Conservation (phyloP, 306 rosid species). For the Gleditsia sinensis region DNA sequence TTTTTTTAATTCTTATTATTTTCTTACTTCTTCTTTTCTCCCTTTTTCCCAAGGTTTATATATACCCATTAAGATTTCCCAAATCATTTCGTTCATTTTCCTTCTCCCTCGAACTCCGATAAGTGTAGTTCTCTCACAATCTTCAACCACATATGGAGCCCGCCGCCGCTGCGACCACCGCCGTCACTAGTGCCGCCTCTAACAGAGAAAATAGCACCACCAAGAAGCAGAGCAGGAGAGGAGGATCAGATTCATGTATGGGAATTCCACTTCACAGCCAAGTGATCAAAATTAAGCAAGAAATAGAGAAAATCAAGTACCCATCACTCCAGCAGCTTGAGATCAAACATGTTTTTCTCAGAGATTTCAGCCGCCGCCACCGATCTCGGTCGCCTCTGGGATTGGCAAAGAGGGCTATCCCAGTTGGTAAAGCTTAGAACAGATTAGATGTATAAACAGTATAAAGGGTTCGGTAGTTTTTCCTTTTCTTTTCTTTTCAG, state of each 20-base stretch:
- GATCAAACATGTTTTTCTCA: slow-evolving; percentile 45
- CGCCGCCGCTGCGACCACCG: neutral
- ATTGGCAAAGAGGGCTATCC: slow-evolving; percentile 36
- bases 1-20: neutral
- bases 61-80: neutral
- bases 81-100: neutral
- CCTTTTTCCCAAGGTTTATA: neutral
- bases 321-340: slow-evolving; percentile 64
- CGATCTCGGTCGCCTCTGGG: slow-evolving; percentile 78
- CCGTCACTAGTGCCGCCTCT: neutral
- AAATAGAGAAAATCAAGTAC: slow-evolving; percentile 64
- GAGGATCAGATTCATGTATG: slow-evolving; percentile 14
- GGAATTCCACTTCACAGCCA: slow-evolving; percentile 70
- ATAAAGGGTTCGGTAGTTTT: neutral
- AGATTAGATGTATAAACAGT: neutral
- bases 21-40: neutral
- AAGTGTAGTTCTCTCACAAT: neutral
- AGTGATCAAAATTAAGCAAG: slow-evolving; percentile 79
- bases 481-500: neutral
- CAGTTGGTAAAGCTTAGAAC: slow-evolving; percentile 45
- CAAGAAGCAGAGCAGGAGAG: slow-evolving; percentile 16
- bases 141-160: slow-evolving; percentile 23
- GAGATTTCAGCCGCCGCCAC: slow-evolving; percentile 38
- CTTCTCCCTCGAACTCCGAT: neutral
- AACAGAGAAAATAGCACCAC: neutral